Evolutionary conservation across 768 basidiomycete species (phyloP), one percentile per base, ranked within the genome.

Genomic region (Boletellus ananiceps): DNA sequence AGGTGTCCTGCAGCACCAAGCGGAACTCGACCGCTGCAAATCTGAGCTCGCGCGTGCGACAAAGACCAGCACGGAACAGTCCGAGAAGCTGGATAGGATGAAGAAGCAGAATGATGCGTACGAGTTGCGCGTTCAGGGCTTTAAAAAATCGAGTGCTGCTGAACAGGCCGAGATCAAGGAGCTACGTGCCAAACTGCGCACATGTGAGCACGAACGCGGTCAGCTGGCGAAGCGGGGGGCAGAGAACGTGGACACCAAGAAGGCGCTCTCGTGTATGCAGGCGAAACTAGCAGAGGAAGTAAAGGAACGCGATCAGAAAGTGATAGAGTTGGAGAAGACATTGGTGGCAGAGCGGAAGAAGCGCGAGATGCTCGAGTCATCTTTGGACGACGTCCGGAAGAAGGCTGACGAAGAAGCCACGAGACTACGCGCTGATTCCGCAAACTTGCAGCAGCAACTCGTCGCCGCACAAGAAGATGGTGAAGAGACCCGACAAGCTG

Each of bases 101-200:
- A 83, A 77, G 72, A 84, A 79, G 60, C 82, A 83, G 50, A 76
- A 71, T 25, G 78, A 81, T 4, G 49, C 68, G 5, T 74, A 81
- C 38, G 85, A 87, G 27, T 53, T 65, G n/a, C 78, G 80, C 35
- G 56, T 86, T 3, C 80, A 81, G 35, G 86, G 86, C 42, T 68
- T 82, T 51, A 85, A 79, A 64, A 81, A 76, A 57, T 48, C 65
- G 16, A 67, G 70, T 15, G 51, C 65, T 0, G 52, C 69, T 0
- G 83, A 85, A 49, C 80, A 85, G 57, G 65, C 71, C 0, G 84
- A 88, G 61, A 61, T 86, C 59, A 86, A 80, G 57, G 83, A 82
- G 18, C 61, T 85, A 5, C 77, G 79, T 14, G 60, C 71, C 34
- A 86, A 83, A 63, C 68, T 87, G 27, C 75, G 81, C 15, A 60